phyloP scores from a whole-genome alignment of 768 basidiomycete species.

The Mycena amicta region DNA sequence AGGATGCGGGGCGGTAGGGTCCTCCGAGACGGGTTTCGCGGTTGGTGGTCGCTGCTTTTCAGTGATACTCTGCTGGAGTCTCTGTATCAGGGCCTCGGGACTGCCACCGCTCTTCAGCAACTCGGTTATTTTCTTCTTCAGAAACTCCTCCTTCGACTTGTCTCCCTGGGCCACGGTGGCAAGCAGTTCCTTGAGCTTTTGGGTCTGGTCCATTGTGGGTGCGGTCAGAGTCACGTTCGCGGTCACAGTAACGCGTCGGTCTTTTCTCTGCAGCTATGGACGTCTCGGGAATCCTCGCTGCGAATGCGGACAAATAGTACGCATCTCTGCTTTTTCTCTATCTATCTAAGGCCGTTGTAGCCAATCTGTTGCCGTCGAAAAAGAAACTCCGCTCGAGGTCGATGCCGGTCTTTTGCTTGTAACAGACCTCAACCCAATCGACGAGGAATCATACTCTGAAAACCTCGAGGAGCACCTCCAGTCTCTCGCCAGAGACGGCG shows the following conservation, averaged over 20 bases:
- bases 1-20: constrained; percentile 26
- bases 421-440: constrained; percentile 86
- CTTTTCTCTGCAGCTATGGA: too few relatives aligned
- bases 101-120: neutral
- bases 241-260: neutral
- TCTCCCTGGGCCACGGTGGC: constrained; percentile 11
- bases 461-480: constrained; percentile 83
- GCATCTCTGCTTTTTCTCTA: too few relatives aligned
- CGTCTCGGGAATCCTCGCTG: constrained; percentile 77
- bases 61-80: neutral
- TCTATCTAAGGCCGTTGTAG: constrained; percentile 35
- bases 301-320: constrained; percentile 73
- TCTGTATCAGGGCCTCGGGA: neutral
- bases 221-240: neutral
- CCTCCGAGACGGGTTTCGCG: neutral
- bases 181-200: constrained; percentile 14
- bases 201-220: neutral
- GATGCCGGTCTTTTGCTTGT: constrained; percentile 85
- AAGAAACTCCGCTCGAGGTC: constrained; percentile 76
- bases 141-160: constrained; percentile 8
- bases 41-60: constrained; percentile 9
- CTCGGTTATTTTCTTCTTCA: neutral
- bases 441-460: constrained; percentile 66
- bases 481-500: constrained; percentile 76
- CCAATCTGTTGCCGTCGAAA: constrained; percentile 70